These are phyloP conservation scores for Epichloe sp. DNA, from an alignment of 2,329 filamentous ascomycete genomes.

Conservation along the genomic window DNA sequence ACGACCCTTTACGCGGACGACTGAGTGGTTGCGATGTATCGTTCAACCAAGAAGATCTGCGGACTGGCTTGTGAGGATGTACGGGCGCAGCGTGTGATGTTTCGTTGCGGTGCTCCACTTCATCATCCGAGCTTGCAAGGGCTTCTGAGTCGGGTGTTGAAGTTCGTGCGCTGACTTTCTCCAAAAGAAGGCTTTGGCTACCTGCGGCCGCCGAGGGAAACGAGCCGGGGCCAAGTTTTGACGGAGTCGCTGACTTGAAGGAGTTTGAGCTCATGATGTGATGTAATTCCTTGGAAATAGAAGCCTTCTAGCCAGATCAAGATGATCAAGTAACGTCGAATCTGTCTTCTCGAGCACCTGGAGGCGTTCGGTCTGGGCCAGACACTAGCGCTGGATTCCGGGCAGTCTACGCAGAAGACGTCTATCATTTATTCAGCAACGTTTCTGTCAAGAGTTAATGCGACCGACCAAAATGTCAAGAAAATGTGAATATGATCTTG, in stretches of 20 bases:
- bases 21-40: slow-evolving; percentile 55
- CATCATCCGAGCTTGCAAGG: slow-evolving; percentile 87
- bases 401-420: not conserved
- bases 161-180: slow-evolving; percentile 65
- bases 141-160: slow-evolving; percentile 92
- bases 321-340: no score
- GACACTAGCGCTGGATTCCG: not conserved
- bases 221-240: slow-evolving; percentile 37
- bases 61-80: slow-evolving; percentile 47
- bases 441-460: not conserved
- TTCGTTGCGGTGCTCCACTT: slow-evolving; percentile 55
- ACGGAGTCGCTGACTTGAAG: slow-evolving; percentile 34
- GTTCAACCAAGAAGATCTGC: slow-evolving; percentile 75
- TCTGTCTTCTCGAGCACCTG: not conserved
- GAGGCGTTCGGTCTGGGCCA: not conserved
- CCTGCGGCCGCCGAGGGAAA: slow-evolving; percentile 35
- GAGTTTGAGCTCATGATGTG: slow-evolving; percentile 37
- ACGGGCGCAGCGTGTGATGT: slow-evolving; percentile 25
- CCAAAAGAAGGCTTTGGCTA: slow-evolving; percentile 53
- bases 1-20: slow-evolving; percentile 61
- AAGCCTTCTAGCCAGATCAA: not conserved
- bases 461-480: not conserved
- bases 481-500: no score
- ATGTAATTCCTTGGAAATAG: not conserved
- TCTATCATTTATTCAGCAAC: not conserved